phyloP scores from a whole-genome alignment of 2,329 filamentous ascomycete genomes.

The Didymella sp. region DNA sequence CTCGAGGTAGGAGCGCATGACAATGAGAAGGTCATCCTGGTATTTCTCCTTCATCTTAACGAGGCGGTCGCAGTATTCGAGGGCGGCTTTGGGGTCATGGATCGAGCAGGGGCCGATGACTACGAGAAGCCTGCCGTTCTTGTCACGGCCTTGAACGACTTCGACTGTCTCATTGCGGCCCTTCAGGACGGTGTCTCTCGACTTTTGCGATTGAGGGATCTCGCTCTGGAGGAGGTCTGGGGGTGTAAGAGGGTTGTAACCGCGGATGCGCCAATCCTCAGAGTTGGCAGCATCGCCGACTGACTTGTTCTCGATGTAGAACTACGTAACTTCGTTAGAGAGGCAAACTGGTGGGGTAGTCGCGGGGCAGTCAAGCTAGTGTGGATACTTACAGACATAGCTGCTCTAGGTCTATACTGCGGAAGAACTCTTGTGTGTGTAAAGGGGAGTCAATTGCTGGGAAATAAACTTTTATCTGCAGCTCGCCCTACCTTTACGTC shows the following conservation, averaged over 20 bases:
- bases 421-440: slow-evolving; percentile 9
- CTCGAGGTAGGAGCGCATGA: slow-evolving; percentile 98
- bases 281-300: slow-evolving; percentile 58
- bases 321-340: slow-evolving; percentile 46
- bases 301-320: slow-evolving; percentile 59
- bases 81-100: slow-evolving; percentile 87
- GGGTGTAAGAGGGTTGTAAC: slow-evolving; percentile 91
- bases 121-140: slow-evolving; percentile 69
- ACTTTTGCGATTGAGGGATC: slow-evolving; percentile 66
- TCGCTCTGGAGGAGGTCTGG: slow-evolving; percentile 96
- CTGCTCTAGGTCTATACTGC: slow-evolving; percentile 6
- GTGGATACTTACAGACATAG: slow-evolving; percentile 38
- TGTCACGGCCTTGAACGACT: slow-evolving; percentile 66
- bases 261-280: slow-evolving; percentile 67
- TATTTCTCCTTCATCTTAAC: slow-evolving; percentile 85
- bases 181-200: slow-evolving; percentile 63
- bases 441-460: slow-evolving; percentile 1
- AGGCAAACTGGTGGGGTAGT: slow-evolving; percentile 19
- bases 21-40: slow-evolving; percentile 85
- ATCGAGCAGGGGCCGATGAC: slow-evolving; percentile 96
- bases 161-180: slow-evolving; percentile 67
- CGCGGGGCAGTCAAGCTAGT: slow-evolving; percentile 1
- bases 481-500: slow-evolving; percentile 18
- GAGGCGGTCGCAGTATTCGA: slow-evolving; percentile 90
- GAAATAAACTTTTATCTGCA: slow-evolving; percentile 16